Conservation (phyloP, 371 early-diverging fungal genomes). For the Lichtheimia ramosa region DNA sequence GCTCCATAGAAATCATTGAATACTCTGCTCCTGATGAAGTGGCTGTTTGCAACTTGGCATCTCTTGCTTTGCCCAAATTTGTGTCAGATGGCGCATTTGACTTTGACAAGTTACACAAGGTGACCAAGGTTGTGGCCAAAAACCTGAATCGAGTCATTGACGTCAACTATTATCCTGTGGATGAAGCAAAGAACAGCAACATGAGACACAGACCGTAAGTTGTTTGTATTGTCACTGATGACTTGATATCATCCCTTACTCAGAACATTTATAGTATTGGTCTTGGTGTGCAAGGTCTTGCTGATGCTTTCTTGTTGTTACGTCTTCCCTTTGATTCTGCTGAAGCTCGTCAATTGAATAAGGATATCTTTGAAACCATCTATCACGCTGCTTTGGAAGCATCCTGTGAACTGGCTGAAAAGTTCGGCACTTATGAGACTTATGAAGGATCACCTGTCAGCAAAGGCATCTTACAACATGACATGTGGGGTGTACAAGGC, state of each 20-base stretch:
- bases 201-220: slow-evolving; percentile 85
- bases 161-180: slow-evolving; percentile 95
- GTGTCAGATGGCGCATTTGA: slow-evolving; percentile 63
- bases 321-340: slow-evolving; percentile 93
- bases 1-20: slow-evolving; percentile 84
- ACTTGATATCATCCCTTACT: neutral
- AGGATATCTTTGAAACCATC: slow-evolving; percentile 96
- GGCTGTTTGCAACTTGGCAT: slow-evolving; percentile 98
- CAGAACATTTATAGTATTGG: slow-evolving; percentile 62
- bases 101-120: slow-evolving; percentile 53
- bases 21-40: slow-evolving; percentile 95
- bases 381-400: slow-evolving; percentile 96
- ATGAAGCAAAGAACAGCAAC: slow-evolving; percentile 87
- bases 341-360: slow-evolving; percentile 86
- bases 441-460: slow-evolving; percentile 92
- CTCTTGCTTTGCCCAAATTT: slow-evolving; percentile 92
- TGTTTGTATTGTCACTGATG: neutral
- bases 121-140: slow-evolving; percentile 83
- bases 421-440: slow-evolving; percentile 85
- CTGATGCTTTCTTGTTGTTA: slow-evolving; percentile 95
- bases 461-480: slow-evolving; percentile 93
- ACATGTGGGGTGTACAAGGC: slow-evolving; percentile 88
- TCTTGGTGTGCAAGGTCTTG: slow-evolving; percentile 98
- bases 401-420: slow-evolving; percentile 86
- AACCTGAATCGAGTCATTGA: slow-evolving; percentile 99